Conservation (phyloP, 192 early-diverging fungal genomes). For the Obelidium mucronatum region DNA sequence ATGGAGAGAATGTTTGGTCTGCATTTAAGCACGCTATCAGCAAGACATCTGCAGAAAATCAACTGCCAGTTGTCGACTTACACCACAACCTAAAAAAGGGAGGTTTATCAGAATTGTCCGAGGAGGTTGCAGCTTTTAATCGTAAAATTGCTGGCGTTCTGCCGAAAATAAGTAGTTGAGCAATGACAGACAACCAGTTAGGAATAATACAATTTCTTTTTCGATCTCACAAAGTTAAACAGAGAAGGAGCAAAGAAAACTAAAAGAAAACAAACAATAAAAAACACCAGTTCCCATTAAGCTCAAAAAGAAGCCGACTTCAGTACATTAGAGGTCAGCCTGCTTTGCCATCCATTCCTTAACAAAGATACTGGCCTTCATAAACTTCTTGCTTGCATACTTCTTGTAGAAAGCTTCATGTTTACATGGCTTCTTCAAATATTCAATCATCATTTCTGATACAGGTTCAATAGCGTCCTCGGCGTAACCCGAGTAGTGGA, state of each 20-base stretch:
- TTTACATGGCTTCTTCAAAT: constrained; percentile 58
- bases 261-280: background rate
- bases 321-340: constrained; percentile 18
- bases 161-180: too few relatives aligned
- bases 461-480: constrained; percentile 69
- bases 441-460: constrained; percentile 76
- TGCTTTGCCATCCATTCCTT: constrained; percentile 77
- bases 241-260: too few relatives aligned
- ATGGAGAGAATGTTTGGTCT: constrained; percentile 14
- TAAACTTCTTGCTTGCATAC: constrained; percentile 79
- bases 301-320: too few relatives aligned
- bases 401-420: constrained; percentile 83
- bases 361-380: constrained; percentile 84
- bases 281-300: background rate
- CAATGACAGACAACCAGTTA: too few relatives aligned
- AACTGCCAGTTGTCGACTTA: too few relatives aligned
- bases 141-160: too few relatives aligned
- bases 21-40: background rate
- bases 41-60: background rate
- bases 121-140: too few relatives aligned
- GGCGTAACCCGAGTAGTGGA: constrained; percentile 83
- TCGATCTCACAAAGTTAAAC: background rate
- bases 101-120: too few relatives aligned
- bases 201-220: too few relatives aligned
- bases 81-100: too few relatives aligned